phyloP scores from a whole-genome alignment of 2,329 filamentous ascomycete species.

The Cyphellophora attinorum region DNA sequence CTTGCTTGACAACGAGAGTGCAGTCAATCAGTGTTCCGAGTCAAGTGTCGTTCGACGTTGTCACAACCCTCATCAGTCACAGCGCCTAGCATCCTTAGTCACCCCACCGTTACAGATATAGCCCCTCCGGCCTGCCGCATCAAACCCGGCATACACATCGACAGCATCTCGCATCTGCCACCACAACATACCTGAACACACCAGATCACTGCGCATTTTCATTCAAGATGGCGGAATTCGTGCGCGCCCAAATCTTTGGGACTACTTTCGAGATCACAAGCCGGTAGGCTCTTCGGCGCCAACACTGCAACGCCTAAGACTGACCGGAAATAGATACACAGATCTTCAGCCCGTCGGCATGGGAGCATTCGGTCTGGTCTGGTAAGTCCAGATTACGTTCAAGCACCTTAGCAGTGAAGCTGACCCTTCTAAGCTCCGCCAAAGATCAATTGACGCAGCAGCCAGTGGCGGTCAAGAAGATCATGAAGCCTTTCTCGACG shows the following conservation, averaged over 20 bases:
- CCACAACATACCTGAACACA: too few species aligned
- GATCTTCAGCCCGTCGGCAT: conserved; percentile 98
- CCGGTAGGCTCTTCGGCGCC: conserved; percentile 51
- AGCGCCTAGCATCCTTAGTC: too few species aligned
- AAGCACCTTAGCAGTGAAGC: background rate
- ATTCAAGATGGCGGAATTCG: conserved; percentile 93
- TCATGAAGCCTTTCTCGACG: conserved; percentile 99
- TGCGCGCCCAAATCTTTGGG: conserved; percentile 97
- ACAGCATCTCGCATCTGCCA: too few species aligned
- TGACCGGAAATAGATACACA: conserved; percentile 61
- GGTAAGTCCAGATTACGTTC: conserved; percentile 58
- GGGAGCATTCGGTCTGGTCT: conserved; percentile 97
- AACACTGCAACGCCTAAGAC: conserved; percentile 2
- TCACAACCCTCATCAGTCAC: too few species aligned
- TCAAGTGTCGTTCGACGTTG: too few species aligned
- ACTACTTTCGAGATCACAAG: conserved; percentile 99
- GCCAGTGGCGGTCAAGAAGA: conserved; percentile 98
- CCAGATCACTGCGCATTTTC: too few species aligned
- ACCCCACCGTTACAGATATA: too few species aligned
- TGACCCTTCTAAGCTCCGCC: conserved; percentile 90
- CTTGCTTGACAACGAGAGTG: too few species aligned
- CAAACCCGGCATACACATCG: too few species aligned
- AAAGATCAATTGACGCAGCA: conserved; percentile 96
- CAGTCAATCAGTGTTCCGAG: too few species aligned
- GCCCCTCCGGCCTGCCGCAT: too few species aligned